Evolutionary conservation across 495 filamentous ascomycete genomes (phyloP), one percentile per base, ranked within the genome.

Genomic region (Trichoderma asperelloides): DNA sequence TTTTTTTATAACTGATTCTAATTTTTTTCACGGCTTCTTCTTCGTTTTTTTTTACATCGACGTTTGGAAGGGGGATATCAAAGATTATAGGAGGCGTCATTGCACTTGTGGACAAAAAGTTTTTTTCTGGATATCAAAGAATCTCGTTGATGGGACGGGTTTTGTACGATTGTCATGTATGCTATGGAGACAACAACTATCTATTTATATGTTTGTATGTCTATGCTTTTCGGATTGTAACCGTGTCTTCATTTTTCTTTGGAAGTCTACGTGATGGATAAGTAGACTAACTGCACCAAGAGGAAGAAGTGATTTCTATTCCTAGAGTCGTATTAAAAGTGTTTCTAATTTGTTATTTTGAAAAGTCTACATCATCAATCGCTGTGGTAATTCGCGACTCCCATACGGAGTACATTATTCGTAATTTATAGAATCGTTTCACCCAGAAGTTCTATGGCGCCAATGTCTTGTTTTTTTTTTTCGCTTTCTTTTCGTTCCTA

Each of bases 131-230:
- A 12, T 60, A 60, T 60, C 49, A 55, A 16, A 51, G 47, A 28
- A 8, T 30, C 25, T 7, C 27, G 55, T 60, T 30, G 55, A 5
- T 18, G n/a, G 23, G 25, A 60, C 16, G 49, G 21, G 25, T 27
- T 60, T 51, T 60, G 55, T 60, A 60, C 25, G 55, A 60, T 60
- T 47, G 55, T 60, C 55, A 60, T 60, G 55, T 16, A 30, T 27
- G 55, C 21, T 30, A 27, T 30, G 55, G 55, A 30, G 55, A 30
- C 8, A 18, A 25, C 7, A 30, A 13, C 9, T 37, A 37, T 8
- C n/a, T n/a, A n/a, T n/a, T n/a, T 7, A 37, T 37, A 37, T 37
- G 33, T 37, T 4, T 37, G 2, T 2, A 47, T 16, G 23, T 60
- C 25, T 60, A 21, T 21, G 4, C 3, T 51, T 18, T 23, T 51